Conservation (phyloP, 2,329 filamentous ascomycete genomes). For the Rutstroemia sp. region DNA sequence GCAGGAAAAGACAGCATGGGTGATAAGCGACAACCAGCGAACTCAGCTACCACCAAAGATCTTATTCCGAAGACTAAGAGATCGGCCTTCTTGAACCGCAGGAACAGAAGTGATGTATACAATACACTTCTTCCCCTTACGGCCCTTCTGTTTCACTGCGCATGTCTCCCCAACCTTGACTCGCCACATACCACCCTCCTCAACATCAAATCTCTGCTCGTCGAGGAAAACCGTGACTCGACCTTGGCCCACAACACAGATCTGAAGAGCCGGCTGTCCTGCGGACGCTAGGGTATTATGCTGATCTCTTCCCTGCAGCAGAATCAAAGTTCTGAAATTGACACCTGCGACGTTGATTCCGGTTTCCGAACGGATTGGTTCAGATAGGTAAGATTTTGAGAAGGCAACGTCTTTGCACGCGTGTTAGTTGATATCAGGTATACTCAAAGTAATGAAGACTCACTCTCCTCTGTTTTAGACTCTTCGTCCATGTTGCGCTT, state of each 20-base stretch:
- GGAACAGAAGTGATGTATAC: neutral
- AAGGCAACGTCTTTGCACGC: conserved; percentile 18
- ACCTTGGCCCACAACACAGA: conserved; percentile 17
- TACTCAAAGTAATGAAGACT: neutral
- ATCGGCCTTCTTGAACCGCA: neutral
- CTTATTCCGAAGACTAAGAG: neutral
- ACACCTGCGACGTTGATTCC: conserved; percentile 13
- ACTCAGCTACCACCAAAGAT: neutral
- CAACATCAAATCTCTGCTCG: conserved; percentile 12
- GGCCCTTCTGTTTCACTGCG: conserved; percentile 1
- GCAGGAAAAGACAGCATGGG: neutral
- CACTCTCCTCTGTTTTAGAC: conserved; percentile 18
- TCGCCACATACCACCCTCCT: conserved; percentile 16
- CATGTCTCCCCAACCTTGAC: conserved; percentile 15
- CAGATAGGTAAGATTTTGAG: conserved; percentile 15
- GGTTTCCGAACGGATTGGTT: neutral
- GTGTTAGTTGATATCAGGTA: neutral
- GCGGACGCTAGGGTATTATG: neutral
- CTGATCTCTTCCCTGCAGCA: neutral
- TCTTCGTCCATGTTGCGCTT: conserved; percentile 8
- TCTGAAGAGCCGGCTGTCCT: neutral
- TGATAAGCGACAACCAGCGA: neutral
- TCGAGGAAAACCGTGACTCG: conserved; percentile 14
- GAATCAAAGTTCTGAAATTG: conserved; percentile 11
- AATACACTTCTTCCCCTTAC: neutral